These are phyloP conservation scores for grape (Vitis vinifera) DNA, from an alignment of 164 flowering plant genomes.

Conservation along the genomic window DNA sequence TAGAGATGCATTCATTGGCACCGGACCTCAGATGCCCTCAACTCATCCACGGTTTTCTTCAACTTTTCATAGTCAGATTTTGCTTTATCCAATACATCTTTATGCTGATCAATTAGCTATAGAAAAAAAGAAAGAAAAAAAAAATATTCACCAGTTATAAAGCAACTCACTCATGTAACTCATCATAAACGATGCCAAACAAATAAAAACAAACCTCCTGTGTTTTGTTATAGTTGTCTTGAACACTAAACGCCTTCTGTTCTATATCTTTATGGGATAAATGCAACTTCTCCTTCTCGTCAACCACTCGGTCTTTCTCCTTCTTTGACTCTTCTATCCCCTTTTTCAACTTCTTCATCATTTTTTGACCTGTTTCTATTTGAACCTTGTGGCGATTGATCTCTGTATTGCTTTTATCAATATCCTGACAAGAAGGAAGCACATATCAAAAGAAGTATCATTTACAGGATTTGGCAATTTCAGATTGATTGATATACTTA, in stretches of 20 bases:
- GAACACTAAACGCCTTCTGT: conserved; percentile 79
- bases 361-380: conserved; percentile 78
- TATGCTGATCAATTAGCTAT: conserved; percentile 77
- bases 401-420: conserved; percentile 73
- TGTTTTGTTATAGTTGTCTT: conserved; percentile 72
- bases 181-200: neutral
- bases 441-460: conserved; percentile 8
- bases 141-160: neutral
- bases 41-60: conserved; percentile 62
- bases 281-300: conserved; percentile 60
- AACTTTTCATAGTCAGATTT: conserved; percentile 68
- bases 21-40: conserved; percentile 81
- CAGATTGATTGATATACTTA: conserved; percentile 39
- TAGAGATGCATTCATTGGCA: neutral
- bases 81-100: conserved; percentile 68
- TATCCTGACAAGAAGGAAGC: conserved; percentile 56
- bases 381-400: conserved; percentile 88
- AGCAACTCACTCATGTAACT: neutral
- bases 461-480: neutral
- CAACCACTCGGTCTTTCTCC: conserved; percentile 66
- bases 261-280: conserved; percentile 64
- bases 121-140: conserved; percentile 5
- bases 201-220: conserved; percentile 52
- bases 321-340: conserved; percentile 85
- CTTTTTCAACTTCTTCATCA: conserved; percentile 73